Evolutionary conservation across 164 flowering plant genomes (phyloP), one percentile per base, ranked within the genome.

Genomic region (Vitis rupestris): DNA sequence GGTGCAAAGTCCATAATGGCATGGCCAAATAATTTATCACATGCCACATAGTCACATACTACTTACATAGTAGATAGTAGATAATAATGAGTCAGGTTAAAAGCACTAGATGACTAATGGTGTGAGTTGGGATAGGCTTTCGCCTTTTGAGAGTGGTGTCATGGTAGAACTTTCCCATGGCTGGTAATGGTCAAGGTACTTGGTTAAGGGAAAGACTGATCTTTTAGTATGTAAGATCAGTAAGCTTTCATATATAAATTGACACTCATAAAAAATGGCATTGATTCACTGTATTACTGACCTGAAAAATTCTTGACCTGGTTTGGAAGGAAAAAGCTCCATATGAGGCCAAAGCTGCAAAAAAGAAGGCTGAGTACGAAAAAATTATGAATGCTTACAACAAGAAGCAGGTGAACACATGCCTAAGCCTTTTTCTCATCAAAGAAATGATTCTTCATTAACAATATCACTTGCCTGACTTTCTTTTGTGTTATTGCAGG

Each of bases 291-390:
- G 31, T 44, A 37, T 44, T 37, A 53, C 59, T 54, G 48, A 62
- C 27, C 23, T 62, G 52, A 16, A 10, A 16, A 17, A 29, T 16
- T 37, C 10, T 31, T 12, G 6, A 10, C 17, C 3, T 61, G 48
- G 13, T 62, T 70, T 74, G 47, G 50, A 67, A 88, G 93, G 93
- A 90, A 70, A 92, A 92, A 81, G 90, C 92, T 53, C 94, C 92
- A 57, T 90, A 73, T 79, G 91, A 86, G 82, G 92, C 90, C 57
- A 90, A 87, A 82, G 95, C 95, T 61, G 89, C 84, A 56, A 88
- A 88, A 73, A 82, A 67, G 79, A 89, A 92, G 80, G 52, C 77
- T 9, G 94, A 92, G 37, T 90, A 92, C 65, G 91, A 82, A 71
- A 90, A 87, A 74, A 81, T 75, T 29, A 86, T 92, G 85, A 69